Conservation (phyloP, 1,284 basidiomycete species). For the Microstroma glucosiphilum region DNA sequence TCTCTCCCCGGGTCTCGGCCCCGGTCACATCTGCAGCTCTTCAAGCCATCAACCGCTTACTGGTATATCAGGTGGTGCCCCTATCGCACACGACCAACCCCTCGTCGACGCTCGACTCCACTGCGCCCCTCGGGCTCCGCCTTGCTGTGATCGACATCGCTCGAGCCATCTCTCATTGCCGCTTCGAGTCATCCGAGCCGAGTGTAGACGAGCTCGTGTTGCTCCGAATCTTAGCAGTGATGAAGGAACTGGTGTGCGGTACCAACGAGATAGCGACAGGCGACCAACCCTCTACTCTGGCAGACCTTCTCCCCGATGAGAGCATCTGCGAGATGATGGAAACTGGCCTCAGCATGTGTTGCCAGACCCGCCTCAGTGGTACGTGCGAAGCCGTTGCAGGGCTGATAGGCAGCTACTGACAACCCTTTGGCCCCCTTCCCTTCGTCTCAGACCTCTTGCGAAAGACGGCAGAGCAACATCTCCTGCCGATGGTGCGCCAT, state of each 20-base stretch:
- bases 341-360: conserved; percentile 92
- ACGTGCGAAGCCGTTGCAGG: conserved; percentile 46
- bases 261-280: conserved; percentile 34
- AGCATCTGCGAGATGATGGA: conserved; percentile 98
- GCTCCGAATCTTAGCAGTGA: conserved; percentile 82
- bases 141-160: conserved; percentile 75
- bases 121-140: conserved; percentile 19
- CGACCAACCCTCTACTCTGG: conserved; percentile 17
- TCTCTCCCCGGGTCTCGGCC: conserved; percentile 85
- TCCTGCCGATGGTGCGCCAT: conserved; percentile 76
- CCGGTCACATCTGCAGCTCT: conserved; percentile 87
- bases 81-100: conserved; percentile 52
- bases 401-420: not conserved
- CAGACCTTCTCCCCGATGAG: conserved; percentile 61
- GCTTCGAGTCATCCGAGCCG: conserved; percentile 93
- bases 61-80: conserved; percentile 68
- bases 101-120: conserved; percentile 8
- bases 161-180: conserved; percentile 84
- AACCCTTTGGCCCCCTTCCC: not conserved
- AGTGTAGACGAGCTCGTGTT: conserved; percentile 80
- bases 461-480: conserved; percentile 85
- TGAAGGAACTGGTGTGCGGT: conserved; percentile 70
- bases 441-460: conserved; percentile 68
- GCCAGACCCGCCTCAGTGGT: conserved; percentile 91
- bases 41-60: conserved; percentile 78